Percentiles rank a stretch among this genome's conserved stretches.
These are phyloP conservation scores for Cryptococcus floricola DNA, from an alignment of 1,284 basidiomycete genomes.

Conservation along the genomic window DNA sequence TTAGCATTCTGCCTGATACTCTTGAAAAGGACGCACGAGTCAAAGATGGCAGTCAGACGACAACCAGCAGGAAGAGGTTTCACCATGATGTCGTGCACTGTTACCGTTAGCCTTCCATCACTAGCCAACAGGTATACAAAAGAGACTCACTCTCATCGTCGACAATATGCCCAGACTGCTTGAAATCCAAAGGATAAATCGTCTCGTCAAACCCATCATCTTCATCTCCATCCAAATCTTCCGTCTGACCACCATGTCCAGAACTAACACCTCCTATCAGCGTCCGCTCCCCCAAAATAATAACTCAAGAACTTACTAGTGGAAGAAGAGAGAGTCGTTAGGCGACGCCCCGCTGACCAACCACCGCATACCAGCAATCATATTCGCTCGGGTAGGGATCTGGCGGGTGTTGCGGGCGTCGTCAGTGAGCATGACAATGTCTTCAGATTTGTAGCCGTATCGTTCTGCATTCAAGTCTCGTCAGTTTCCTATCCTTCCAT, in stretches of 20 bases:
- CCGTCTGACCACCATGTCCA: conserved; percentile 78
- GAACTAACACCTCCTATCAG: conserved; percentile 25
- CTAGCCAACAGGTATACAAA: background rate
- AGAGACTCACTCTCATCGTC: conserved; percentile 54
- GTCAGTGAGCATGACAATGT: conserved; percentile 86
- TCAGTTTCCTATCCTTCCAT: background rate
- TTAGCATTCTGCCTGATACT: background rate
- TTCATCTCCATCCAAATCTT: conserved; percentile 60
- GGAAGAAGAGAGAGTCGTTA: conserved; percentile 89
- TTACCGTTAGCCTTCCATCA: background rate
- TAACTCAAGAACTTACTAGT: conserved; percentile 48
- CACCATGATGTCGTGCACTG: conserved; percentile 55
- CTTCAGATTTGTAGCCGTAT: conserved; percentile 68
- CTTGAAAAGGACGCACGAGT: conserved; percentile 46
- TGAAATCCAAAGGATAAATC: conserved; percentile 79
- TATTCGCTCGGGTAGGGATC: conserved; percentile 73
- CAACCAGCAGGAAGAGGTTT: conserved; percentile 72
- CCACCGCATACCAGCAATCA: conserved; percentile 85
- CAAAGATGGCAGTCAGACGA: conserved; percentile 83
- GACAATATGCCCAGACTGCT: conserved; percentile 68
- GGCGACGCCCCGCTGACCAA: conserved; percentile 70
- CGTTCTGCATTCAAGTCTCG: conserved; percentile 31
- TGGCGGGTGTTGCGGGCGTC: conserved; percentile 61
- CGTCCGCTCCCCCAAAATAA: background rate
- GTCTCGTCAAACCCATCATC: conserved; percentile 53